A percentile compares a stretch with the other conserved stretches of the same genome.
phyloP scores from a whole-genome alignment of 768 basidiomycete species.

The Baorangia bicolor region DNA sequence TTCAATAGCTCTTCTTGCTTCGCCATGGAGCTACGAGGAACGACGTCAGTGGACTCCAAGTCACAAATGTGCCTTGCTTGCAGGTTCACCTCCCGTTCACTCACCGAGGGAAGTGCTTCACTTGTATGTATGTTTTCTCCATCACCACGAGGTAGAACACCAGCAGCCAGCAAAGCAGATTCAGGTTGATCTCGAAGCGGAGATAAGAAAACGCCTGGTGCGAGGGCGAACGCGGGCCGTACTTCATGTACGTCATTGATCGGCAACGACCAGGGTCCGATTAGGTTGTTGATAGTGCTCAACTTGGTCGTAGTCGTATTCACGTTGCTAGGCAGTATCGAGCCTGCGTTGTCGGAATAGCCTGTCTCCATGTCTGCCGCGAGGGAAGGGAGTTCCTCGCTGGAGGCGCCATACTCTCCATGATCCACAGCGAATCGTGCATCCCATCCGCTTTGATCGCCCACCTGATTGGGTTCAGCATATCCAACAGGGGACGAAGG shows the following conservation, averaged over 20 bases:
- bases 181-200: slow-evolving; percentile 23
- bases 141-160: slow-evolving; percentile 16
- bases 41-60: neutral
- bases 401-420: slow-evolving; percentile 4
- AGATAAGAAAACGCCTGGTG: slow-evolving; percentile 29
- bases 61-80: slow-evolving; percentile 3
- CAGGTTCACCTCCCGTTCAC: slow-evolving; percentile 8
- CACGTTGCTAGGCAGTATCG: slow-evolving; percentile 10
- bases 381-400: slow-evolving; percentile 10
- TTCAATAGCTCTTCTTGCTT: neutral
- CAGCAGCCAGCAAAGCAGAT: slow-evolving; percentile 6
- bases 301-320: neutral
- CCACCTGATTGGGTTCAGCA: slow-evolving; percentile 2
- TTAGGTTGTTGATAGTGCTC: neutral
- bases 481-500: slow-evolving; percentile 1
- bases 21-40: slow-evolving; percentile 9
- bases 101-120: slow-evolving; percentile 14
- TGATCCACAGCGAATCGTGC: slow-evolving; percentile 13
- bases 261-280: slow-evolving; percentile 2
- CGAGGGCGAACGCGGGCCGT: slow-evolving; percentile 18
- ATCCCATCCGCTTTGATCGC: slow-evolving; percentile 19
- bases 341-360: slow-evolving; percentile 3
- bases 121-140: slow-evolving; percentile 8
- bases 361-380: slow-evolving; percentile 7
- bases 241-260: slow-evolving; percentile 17